phyloP scores from a whole-genome alignment of 257 asterid genomes.

The Rehmannia glutinosa region DNA sequence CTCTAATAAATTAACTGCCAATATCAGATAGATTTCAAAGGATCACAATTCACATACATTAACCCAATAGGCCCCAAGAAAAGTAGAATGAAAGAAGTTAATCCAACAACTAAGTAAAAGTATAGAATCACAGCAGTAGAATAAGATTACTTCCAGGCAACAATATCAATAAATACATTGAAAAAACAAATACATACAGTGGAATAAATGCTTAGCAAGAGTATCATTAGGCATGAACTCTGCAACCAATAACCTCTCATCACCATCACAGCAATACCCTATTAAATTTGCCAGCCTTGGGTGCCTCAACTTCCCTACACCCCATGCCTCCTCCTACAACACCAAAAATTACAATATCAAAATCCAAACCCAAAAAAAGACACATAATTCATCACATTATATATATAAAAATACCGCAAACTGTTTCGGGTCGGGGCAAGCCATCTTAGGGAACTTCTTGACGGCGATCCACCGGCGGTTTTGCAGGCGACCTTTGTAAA shows the following conservation, averaged over 20 bases:
- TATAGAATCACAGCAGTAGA: not conserved
- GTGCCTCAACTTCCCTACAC: constrained; percentile 63
- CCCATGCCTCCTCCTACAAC: constrained; percentile 57
- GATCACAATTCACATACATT: not conserved
- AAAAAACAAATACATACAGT: constrained; percentile 37
- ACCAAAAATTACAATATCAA: not conserved
- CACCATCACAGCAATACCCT: constrained; percentile 77
- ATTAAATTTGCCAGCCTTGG: constrained; percentile 54
- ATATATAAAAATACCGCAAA: constrained; percentile 46
- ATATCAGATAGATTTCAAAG: not conserved
- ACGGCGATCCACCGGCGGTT: constrained; percentile 65
- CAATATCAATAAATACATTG: not conserved
- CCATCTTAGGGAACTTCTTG: constrained; percentile 55
- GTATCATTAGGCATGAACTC: constrained; percentile 74
- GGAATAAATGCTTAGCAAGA: constrained; percentile 66
- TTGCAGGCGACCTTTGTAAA: constrained; percentile 59
- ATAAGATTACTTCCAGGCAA: not conserved
- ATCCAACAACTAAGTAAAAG: constrained; percentile 6
- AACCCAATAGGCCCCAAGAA: not conserved
- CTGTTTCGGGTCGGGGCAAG: constrained; percentile 79
- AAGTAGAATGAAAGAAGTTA: not conserved
- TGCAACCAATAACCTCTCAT: constrained; percentile 69
- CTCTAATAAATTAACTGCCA: not conserved
- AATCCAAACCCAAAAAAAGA: not conserved
- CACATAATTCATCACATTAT: not conserved